Evolutionary conservation across 164 flowering plant genomes (phyloP), one percentile per base, ranked within the genome.

Genomic region (Piper betle): DNA sequence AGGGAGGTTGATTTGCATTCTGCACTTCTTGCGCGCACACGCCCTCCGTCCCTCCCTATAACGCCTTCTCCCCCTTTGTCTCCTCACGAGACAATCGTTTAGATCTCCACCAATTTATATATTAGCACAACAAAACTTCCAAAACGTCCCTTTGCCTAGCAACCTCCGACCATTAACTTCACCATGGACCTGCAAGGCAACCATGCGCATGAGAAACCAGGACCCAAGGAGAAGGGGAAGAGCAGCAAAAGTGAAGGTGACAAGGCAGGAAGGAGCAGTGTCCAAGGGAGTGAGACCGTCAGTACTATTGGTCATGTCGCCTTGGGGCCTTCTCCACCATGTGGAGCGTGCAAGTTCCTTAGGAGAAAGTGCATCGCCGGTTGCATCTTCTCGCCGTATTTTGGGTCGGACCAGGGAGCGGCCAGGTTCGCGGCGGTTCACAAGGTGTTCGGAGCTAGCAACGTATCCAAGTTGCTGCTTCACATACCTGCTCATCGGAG

Each of bases 281-380:
- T 15, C 6, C 12, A 10, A 3, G 12, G 50, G 2, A 7, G 12
- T 15, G 12, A 43, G 5, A 15, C 12, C 12, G 50, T 2, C 8
- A 43, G 50, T 43, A 7, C 12, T 15, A 15, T 6, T 2, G 50
- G 12, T 3, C 12, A 10, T 7, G 50, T 15, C 50, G 8, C 12
- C 12, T 8, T 43, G 50, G 50, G 50, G 8, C 50, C 71, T 1
- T 4, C 67, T 0, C 70, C 91, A 12, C 98, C 98, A 0, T 88
- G 98, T 58, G 98, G 96, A 25, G 96, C 98, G 0, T 91, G 96
- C 77, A 91, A 91, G 75, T 88, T 91, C 79, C 65, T 91, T 77
- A 77, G 96, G 73, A 81, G 96, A 72, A 91, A 85, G 73, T 91
- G 98, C 65, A 53, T 83, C 0, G 70, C 67, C 50, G 98, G 96